Base-by-base conservation (phyloP, 805 yeast species). In the Ogataea haglerorum region DNA sequence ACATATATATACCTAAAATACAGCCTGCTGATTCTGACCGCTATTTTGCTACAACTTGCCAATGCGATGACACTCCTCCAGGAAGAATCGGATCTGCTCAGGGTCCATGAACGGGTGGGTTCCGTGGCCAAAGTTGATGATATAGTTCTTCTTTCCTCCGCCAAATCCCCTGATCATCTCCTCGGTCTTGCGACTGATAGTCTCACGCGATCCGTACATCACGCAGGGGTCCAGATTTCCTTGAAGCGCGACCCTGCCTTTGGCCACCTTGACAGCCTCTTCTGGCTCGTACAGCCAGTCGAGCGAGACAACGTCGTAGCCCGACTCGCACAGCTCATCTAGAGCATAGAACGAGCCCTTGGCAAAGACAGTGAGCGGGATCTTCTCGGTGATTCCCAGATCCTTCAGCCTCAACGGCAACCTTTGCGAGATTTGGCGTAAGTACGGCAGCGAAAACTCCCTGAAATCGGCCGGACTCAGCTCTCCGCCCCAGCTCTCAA, bases 401-500 rank as follows among this genome's bases (percentile, higher is more conserved):
- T 86, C 91, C 38, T 63, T 55, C 54, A 93, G 72, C 56, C 93
- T 78, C 9, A 56, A 43, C 15, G 91, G 95, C 33, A 91, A 73
- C 50, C 74, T 75, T 14, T 69, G 65, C 19, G 86, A 76, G 43
- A 91, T 90, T 58, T 86, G 86, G 49, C 73, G 75, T 55, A 93
- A 69, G 60, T 87, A 93, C 3, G 98, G 98, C 56, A 91, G 75
- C 4, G 95, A 82, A 63, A 89, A 93, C 61, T 85, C 90, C 47
- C 74, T 73, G 65, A 91, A 93, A 57, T 93, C 99, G 38, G 69
- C 69, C 10, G 96, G 95, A 1, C 95, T 93, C 43, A 93, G 73
- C 66, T 93, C 98, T 37, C 98, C 96, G 42, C 96, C 99, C 95
- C 96, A 90, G 26, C 95, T 85, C 60, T 93, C 99, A 59, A 93